phyloP scores from a whole-genome alignment of 2,329 filamentous ascomycete genomes.

The Zymoseptoria brevis region DNA sequence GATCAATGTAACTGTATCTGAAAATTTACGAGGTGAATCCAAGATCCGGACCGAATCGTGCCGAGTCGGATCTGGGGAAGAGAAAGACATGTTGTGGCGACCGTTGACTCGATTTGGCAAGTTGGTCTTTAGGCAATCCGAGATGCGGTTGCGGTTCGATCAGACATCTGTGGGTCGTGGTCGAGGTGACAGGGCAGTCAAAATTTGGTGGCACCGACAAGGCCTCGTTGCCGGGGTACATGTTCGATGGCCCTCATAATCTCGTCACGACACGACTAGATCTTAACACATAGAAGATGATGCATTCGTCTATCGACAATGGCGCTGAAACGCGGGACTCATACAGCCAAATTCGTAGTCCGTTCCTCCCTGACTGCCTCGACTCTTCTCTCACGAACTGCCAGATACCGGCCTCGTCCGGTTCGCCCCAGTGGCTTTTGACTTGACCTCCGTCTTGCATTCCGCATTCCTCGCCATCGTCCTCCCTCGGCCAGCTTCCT shows the following conservation, averaged over 20 bases:
- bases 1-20: neutral
- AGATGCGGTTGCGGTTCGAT: neutral
- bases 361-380: too few relatives aligned
- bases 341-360: neutral
- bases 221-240: too few relatives aligned
- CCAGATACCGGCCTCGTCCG: neutral
- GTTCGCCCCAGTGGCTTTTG: neutral
- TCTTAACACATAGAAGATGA: neutral
- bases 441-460: constrained; percentile 4
- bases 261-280: neutral
- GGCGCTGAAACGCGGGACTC: neutral
- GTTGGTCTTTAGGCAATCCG: neutral
- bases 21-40: neutral
- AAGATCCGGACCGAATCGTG: neutral
- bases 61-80: neutral
- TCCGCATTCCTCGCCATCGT: neutral
- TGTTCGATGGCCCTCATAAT: too few relatives aligned
- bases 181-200: neutral
- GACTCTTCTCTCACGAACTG: neutral
- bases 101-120: neutral
- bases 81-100: neutral
- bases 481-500: constrained; percentile 13
- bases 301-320: neutral
- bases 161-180: neutral
- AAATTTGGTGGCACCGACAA: neutral